Evolutionary conservation across 163 green algal species (phyloP), one percentile per base, ranked within the genome.

Genomic region (Dunaliella salina): DNA sequence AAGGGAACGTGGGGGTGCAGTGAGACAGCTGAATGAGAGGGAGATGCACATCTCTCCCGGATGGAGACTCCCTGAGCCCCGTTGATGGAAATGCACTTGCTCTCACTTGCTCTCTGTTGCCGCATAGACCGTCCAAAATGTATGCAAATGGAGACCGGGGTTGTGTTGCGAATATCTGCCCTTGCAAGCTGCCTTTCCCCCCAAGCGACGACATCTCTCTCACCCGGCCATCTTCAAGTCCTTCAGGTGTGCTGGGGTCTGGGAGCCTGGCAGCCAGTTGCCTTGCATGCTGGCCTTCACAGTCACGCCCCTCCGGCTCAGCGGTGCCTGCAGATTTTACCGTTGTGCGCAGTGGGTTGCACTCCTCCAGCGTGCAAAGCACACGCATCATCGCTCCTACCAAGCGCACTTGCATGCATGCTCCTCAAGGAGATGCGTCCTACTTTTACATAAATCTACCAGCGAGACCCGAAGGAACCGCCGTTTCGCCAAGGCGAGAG

Each of bases 171-270:
- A n/a, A n/a, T n/a, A n/a, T n/a, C n/a, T n/a, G n/a, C n/a, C n/a
- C n/a, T n/a, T n/a, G n/a, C n/a, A n/a, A n/a, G n/a, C n/a, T n/a
- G n/a, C n/a, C 24, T 29, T 83, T 32, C 79, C 30, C 11, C 26
- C 17, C 32, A 50, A 13, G 20, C 79, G 32, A n/a, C 45, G 12
- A 5, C 30, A 1, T 4, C 8, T 46, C 25, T 22, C 33, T 59
- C 33, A 33, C 80, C 80, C 33, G 17, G 33, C 12, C 80, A 57
- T 69, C 80, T 40, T 83, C 26, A 83, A 46, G 40, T 80, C 82
- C 84, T 91, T 85, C 29, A 91, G 86, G 88, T 91, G 87, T 45
- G 72, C 72, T 17, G 88, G 88, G 50, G 84, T 87, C 82, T 91
- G 82, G 45, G 25, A 40, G 69, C 88, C 88, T 5, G 88, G 88